A percentile compares a stretch with the other conserved stretches of the same genome.
Conservation (phyloP, 2,329 filamentous ascomycete genomes). For the Escovopsis sp. region DNA sequence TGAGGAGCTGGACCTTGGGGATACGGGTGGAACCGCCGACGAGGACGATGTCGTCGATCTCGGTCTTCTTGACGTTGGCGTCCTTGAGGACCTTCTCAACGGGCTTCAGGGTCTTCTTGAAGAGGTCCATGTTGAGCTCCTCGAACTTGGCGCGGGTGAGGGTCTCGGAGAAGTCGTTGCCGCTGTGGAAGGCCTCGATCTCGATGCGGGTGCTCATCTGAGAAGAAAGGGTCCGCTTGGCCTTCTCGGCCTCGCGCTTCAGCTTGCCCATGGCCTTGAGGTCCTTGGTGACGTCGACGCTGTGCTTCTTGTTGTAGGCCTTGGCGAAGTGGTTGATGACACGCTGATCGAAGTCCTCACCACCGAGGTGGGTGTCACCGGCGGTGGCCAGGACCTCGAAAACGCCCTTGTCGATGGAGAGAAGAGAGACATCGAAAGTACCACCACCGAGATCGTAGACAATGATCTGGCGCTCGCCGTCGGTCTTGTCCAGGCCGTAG, state of each 20-base stretch:
- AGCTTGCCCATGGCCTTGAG: conserved; percentile 98
- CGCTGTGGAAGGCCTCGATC: conserved; percentile 93
- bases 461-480: conserved; percentile 74
- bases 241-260: conserved; percentile 98
- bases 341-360: conserved; percentile 97
- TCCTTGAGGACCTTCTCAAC: conserved; percentile 98
- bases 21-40: conserved; percentile 99
- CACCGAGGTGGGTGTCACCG: conserved; percentile 94
- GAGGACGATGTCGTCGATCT: conserved; percentile 92
- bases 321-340: conserved; percentile 95
- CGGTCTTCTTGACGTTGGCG: conserved; percentile 89
- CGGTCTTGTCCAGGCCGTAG: conserved; percentile 81
- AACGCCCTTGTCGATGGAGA: conserved; percentile 81
- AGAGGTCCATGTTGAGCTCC: conserved; percentile 96
- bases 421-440: conserved; percentile 87
- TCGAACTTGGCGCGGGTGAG: conserved; percentile 98
- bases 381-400: conserved; percentile 91
- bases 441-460: conserved; percentile 90
- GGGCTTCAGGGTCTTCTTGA: conserved; percentile 98
- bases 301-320: conserved; percentile 97
- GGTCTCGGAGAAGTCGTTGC: conserved; percentile 96
- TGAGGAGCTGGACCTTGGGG: conserved; percentile 86
- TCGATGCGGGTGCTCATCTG: conserved; percentile 90
- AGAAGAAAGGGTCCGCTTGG: conserved; percentile 93
- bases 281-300: conserved; percentile 84